phyloP scores from a whole-genome alignment of 1,284 basidiomycete genomes.

The Singerocomus inundabilis region DNA sequence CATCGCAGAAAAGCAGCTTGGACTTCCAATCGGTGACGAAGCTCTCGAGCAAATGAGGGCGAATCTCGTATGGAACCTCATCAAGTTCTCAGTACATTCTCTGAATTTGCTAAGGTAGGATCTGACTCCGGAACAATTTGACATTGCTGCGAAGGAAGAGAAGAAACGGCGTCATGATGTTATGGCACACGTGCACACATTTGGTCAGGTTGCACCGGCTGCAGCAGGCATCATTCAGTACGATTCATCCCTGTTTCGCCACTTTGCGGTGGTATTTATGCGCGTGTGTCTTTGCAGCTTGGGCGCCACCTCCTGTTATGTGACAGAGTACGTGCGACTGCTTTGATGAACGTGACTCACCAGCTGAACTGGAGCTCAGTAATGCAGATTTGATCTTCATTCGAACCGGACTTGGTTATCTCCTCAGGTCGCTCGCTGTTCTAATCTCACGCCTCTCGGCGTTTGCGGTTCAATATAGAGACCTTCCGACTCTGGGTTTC shows the following conservation, averaged over 20 bases:
- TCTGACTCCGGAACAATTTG: constrained; percentile 89
- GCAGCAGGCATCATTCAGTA: constrained; percentile 98
- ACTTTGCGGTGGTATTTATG: constrained; percentile 10
- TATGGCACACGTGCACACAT: constrained; percentile 99
- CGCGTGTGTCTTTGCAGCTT: constrained; percentile 48
- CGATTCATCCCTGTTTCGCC: constrained; percentile 16
- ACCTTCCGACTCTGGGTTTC: constrained; percentile 90
- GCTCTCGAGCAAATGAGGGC: constrained; percentile 94
- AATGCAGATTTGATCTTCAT: constrained; percentile 98
- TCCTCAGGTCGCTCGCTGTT: constrained; percentile 85
- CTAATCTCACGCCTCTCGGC: constrained; percentile 85
- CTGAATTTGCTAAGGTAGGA: constrained; percentile 42
- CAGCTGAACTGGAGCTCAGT: constrained; percentile 41
- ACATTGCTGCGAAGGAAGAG: constrained; percentile 90
- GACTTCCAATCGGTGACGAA: constrained; percentile 85
- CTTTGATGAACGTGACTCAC: constrained; percentile 8
- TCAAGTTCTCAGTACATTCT: neutral
- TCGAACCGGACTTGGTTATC: constrained; percentile 80
- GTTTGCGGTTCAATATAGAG: constrained; percentile 76
- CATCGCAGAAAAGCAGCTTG: constrained; percentile 94
- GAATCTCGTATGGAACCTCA: constrained; percentile 65
- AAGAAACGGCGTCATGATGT: constrained; percentile 98
- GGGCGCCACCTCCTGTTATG: constrained; percentile 98
- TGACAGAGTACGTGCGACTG: constrained; percentile 77
- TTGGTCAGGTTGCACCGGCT: constrained; percentile 90